A percentile compares a stretch with the other conserved stretches of the same genome.
Evolutionary conservation across 192 early-diverging fungal genomes (phyloP).

Genomic region (Coemansia sp.): DNA sequence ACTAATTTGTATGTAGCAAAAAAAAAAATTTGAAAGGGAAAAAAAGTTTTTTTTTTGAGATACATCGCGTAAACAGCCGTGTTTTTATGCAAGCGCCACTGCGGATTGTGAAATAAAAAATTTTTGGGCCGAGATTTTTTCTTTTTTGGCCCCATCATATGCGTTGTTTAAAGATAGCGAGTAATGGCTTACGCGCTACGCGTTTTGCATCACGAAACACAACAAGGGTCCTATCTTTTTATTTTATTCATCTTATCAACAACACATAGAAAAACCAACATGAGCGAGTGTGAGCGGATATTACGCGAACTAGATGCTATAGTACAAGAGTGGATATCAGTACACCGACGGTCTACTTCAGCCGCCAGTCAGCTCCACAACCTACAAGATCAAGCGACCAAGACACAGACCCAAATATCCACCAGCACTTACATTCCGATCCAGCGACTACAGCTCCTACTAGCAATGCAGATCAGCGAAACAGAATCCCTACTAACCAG

Average conservation of each 20-base stretch:
- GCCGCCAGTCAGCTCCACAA: conserved; percentile 8
- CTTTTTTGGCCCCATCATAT: too few species aligned
- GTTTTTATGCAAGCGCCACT: background rate
- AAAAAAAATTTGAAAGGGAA: background rate
- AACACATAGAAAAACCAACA: background rate
- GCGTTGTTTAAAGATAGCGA: too few species aligned
- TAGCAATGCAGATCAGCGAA: conserved; percentile 5
- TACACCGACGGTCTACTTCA: background rate
- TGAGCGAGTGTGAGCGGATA: background rate
- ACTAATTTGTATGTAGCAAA: background rate
- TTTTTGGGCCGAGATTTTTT: too few species aligned
- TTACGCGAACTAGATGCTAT: conserved; percentile 17
- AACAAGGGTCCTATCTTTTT: background rate
- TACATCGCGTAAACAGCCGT: background rate
- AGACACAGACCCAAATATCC: background rate
- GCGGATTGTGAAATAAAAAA: background rate
- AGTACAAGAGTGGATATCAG: conserved; percentile 14
- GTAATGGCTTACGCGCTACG: too few species aligned
- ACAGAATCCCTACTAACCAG: background rate
- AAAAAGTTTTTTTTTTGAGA: background rate
- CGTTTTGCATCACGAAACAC: too few species aligned
- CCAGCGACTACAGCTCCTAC: background rate
- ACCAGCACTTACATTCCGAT: background rate
- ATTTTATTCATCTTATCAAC: background rate
- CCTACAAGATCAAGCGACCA: conserved; percentile 8